A percentile compares a stretch with the other conserved stretches of the same genome.
Evolutionary conservation across 2,329 filamentous ascomycete genomes (phyloP).

Genomic region (Fusarium proliferatum): DNA sequence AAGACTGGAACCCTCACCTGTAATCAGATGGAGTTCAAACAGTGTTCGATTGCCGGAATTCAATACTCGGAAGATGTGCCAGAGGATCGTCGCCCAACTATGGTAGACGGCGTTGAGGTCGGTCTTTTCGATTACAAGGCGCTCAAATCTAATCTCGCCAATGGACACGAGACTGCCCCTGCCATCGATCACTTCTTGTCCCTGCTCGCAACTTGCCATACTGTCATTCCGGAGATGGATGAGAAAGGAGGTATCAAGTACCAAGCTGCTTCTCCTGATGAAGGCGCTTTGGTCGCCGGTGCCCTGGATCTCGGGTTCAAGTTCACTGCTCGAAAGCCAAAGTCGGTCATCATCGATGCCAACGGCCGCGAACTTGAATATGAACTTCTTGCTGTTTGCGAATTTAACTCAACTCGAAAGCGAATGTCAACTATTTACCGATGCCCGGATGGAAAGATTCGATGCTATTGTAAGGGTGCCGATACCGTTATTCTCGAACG

Average conservation of each 20-base stretch:
- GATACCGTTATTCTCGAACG: conserved; percentile 98
- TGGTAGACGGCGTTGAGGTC: conserved; percentile 80
- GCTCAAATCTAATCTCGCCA: conserved; percentile 75
- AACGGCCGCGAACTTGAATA: conserved; percentile 81
- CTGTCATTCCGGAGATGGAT: conserved; percentile 91
- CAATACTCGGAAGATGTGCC: conserved; percentile 94
- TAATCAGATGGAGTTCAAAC: conserved; percentile 98
- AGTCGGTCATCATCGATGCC: conserved; percentile 84
- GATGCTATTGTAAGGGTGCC: conserved; percentile 95
- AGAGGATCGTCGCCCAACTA: conserved; percentile 84
- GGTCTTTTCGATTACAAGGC: conserved; percentile 88
- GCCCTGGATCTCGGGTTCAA: conserved; percentile 87
- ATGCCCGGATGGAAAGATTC: conserved; percentile 93
- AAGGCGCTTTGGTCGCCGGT: conserved; percentile 95
- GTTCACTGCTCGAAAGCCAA: conserved; percentile 90
- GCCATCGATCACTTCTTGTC: conserved; percentile 84
- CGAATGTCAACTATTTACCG: conserved; percentile 98
- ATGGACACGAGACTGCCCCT: conserved; percentile 60
- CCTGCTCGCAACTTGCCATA: conserved; percentile 91
- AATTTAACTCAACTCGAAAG: conserved; percentile 95
- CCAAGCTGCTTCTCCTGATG: conserved; percentile 96
- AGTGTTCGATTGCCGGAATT: conserved; percentile 91
- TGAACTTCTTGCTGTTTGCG: conserved; percentile 94
- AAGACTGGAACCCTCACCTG: conserved; percentile 98
- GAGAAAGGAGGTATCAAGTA: conserved; percentile 92